phyloP scores from a whole-genome alignment of 2,329 filamentous ascomycete species.

The Alternaria brassicae region DNA sequence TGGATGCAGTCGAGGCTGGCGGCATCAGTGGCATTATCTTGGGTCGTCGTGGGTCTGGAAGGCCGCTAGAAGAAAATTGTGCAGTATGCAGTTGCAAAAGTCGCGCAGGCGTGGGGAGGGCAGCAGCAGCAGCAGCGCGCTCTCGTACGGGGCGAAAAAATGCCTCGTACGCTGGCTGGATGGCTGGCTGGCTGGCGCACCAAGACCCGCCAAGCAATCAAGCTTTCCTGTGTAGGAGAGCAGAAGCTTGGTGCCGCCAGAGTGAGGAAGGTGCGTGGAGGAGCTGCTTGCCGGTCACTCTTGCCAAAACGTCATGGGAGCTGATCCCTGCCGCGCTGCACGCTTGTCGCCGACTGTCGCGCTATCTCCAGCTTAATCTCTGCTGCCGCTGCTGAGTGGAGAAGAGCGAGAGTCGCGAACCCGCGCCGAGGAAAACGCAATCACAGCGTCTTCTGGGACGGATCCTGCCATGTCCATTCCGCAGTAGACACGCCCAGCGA shows the following conservation, averaged over 20 bases:
- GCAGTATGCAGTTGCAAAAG: constrained; percentile 22
- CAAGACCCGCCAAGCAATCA: constrained; percentile 15
- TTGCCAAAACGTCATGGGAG: constrained; percentile 17
- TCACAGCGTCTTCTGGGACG: neutral
- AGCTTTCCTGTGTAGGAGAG: constrained; percentile 9
- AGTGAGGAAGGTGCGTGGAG: constrained; percentile 1
- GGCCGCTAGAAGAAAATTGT: constrained; percentile 29
- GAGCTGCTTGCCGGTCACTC: constrained; percentile 2
- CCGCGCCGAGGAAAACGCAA: neutral
- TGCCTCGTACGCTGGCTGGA: constrained; percentile 4
- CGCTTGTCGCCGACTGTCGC: constrained; percentile 21
- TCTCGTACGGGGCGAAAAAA: constrained; percentile 20
- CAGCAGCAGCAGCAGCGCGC: constrained; percentile 2
- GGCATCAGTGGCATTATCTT: constrained; percentile 3
- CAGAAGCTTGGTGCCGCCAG: constrained; percentile 14
- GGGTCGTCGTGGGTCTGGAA: constrained; percentile 26
- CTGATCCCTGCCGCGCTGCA: constrained; percentile 14
- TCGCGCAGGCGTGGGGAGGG: constrained; percentile 22
- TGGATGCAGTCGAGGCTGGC: constrained; percentile 4
- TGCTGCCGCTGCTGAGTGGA: constrained; percentile 20
- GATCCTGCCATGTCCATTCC: neutral
- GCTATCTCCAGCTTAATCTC: constrained; percentile 36
- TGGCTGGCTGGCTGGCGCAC: neutral
- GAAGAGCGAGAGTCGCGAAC: constrained; percentile 1
- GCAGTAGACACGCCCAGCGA: neutral